Conservation (phyloP, 2,329 filamentous ascomycete species). For the Hymenoscyphus albidus region DNA sequence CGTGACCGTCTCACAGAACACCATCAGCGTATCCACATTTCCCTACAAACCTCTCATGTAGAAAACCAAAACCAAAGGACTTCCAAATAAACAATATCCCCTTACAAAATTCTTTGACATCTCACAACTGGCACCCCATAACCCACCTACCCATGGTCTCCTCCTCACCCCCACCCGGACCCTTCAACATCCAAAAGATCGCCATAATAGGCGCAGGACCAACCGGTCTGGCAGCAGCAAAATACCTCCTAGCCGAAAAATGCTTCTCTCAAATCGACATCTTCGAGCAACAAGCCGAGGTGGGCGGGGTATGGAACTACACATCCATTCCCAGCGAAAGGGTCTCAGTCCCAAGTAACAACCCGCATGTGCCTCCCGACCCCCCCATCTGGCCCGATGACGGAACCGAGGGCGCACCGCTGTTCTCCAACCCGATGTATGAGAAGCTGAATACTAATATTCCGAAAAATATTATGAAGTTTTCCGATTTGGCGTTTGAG, state of each 20-base stretch:
- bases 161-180: constrained; percentile 13
- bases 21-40: no score
- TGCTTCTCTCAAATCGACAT: constrained; percentile 67
- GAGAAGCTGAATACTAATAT: constrained; percentile 83
- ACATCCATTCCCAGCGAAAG: constrained; percentile 43
- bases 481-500: constrained; percentile 65
- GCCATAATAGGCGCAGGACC: constrained; percentile 83
- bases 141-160: constrained; percentile 24
- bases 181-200: constrained; percentile 51
- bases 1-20: no score
- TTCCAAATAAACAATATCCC: no score
- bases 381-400: constrained; percentile 51
- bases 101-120: no score
- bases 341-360: constrained; percentile 64
- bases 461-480: constrained; percentile 75
- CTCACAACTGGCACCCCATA: neutral
- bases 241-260: constrained; percentile 72
- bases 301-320: constrained; percentile 89
- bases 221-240: constrained; percentile 72
- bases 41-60: no score
- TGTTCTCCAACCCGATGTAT: constrained; percentile 83
- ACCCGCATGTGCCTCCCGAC: constrained; percentile 59
- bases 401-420: constrained; percentile 34
- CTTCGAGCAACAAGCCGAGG: constrained; percentile 73
- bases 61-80: no score